These are phyloP conservation scores for Fomitopsis serialis DNA, from an alignment of 768 basidiomycete species.

Conservation along the genomic window DNA sequence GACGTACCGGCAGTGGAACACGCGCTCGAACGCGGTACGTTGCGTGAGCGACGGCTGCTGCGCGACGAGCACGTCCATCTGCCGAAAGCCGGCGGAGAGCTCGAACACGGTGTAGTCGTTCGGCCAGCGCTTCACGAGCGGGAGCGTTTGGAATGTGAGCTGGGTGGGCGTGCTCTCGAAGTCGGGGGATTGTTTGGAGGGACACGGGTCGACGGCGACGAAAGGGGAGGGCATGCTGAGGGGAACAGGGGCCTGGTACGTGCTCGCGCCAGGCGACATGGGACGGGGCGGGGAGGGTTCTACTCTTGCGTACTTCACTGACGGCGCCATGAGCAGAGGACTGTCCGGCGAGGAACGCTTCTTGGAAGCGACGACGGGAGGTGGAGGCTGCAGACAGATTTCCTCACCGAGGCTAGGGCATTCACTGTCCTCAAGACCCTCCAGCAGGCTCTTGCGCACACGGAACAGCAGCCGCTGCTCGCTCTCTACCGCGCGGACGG, in stretches of 20 bases:
- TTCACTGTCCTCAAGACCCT: conserved; percentile 51
- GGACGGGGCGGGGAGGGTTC: not conserved
- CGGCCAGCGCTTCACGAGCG: conserved; percentile 69
- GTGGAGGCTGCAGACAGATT: conserved; percentile 37
- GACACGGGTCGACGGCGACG: too few relatives aligned
- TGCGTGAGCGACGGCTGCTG: conserved; percentile 46
- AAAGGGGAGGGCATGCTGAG: too few relatives aligned
- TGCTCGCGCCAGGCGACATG: too few relatives aligned
- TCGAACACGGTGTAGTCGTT: conserved; percentile 72
- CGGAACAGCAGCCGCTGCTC: conserved; percentile 63
- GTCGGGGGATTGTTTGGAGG: too few relatives aligned
- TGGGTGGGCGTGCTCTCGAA: too few relatives aligned
- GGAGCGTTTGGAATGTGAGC: conserved; percentile 13
- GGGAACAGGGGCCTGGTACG: too few relatives aligned
- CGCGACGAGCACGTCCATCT: conserved; percentile 36
- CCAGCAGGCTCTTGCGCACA: conserved; percentile 50
- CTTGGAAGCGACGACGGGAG: conserved; percentile 12
- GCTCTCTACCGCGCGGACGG: conserved; percentile 52
- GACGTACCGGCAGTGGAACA: conserved; percentile 67
- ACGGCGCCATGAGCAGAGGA: not conserved
- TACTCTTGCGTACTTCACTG: conserved; percentile 3
- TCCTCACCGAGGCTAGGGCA: conserved; percentile 55
- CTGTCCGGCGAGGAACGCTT: conserved; percentile 11
- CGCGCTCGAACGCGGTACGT: conserved; percentile 61
- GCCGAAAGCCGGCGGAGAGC: conserved; percentile 53